Conservation (phyloP, 1,284 basidiomycete species). For the Trichosporon sp. region DNA sequence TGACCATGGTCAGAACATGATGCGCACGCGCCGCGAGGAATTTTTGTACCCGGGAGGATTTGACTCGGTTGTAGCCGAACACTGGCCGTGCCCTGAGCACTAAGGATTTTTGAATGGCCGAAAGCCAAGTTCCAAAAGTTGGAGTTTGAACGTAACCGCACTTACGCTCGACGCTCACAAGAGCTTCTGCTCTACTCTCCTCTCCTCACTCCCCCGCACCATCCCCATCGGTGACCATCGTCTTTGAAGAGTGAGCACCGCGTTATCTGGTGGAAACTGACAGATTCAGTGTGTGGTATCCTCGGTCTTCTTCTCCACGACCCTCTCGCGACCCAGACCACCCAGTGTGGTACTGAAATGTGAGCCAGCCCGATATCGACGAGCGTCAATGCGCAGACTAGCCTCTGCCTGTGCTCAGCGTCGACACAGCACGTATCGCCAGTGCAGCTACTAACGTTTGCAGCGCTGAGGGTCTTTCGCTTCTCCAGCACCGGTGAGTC, state of each 20-base stretch:
- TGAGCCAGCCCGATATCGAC: conserved; percentile 33
- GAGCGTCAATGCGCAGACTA: neutral
- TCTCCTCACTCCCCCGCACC: neutral
- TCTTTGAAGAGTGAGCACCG: neutral
- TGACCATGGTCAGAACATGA: neutral
- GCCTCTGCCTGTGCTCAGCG: neutral
- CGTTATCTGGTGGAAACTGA: neutral
- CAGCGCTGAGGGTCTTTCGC: conserved; percentile 72
- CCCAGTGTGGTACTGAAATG: conserved; percentile 69
- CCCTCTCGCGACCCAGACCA: conserved; percentile 58
- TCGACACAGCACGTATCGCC: neutral
- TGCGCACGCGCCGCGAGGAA: neutral
- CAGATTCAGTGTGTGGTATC: conserved; percentile 69
- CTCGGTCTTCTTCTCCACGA: conserved; percentile 79
- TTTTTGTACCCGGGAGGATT: neutral
- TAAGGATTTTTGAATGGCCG: conserved; percentile 6
- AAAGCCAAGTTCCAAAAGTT: neutral
- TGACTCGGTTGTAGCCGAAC: conserved; percentile 3
- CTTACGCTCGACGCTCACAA: neutral
- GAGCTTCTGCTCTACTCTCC: neutral
- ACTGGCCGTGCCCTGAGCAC: neutral
- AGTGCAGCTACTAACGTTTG: conserved; percentile 3
- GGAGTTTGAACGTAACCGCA: neutral
- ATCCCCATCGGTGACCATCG: conserved; percentile 1
- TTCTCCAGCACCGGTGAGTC: conserved; percentile 73